Evolutionary conservation across 225 moss, liverwort and hornwort genomes (phyloP).

Genomic region (Climacium dendroides): DNA sequence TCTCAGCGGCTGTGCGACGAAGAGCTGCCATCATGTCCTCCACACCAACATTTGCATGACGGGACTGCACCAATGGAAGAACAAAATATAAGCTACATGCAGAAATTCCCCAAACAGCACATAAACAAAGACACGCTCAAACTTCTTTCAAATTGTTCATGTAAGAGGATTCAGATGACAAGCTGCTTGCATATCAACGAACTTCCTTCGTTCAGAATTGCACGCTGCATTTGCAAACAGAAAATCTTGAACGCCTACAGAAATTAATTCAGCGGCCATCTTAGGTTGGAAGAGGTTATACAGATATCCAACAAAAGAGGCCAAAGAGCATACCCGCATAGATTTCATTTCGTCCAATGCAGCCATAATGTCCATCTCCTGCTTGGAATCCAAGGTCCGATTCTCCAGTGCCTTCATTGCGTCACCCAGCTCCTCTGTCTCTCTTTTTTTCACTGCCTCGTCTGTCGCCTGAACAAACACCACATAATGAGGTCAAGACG

Average conservation of each 20-base stretch:
- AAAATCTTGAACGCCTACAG: neutral
- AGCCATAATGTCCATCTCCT: slow-evolving; percentile 90
- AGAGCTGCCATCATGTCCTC: slow-evolving; percentile 85
- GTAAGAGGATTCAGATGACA: neutral
- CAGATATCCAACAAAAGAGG: neutral
- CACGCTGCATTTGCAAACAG: neutral
- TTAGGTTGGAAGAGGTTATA: neutral
- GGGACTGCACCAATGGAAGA: slow-evolving; percentile 43
- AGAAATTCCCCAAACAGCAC: neutral
- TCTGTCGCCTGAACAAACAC: slow-evolving; percentile 53
- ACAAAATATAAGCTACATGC: neutral
- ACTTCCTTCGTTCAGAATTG: neutral
- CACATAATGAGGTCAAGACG: neutral
- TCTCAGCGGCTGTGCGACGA: slow-evolving; percentile 47
- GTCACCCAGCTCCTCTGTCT: slow-evolving; percentile 78
- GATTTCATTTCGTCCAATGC: slow-evolving; percentile 93
- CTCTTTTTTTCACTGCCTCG: slow-evolving; percentile 66
- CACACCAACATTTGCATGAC: slow-evolving; percentile 68
- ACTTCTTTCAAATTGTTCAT: neutral
- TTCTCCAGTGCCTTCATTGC: slow-evolving; percentile 90
- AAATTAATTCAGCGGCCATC: neutral
- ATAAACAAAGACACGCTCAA: neutral
- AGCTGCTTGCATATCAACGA: neutral
- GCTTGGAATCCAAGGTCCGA: slow-evolving; percentile 80
- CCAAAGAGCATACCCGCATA: slow-evolving; percentile 53